Evolutionary conservation across 2,329 filamentous ascomycete species (phyloP).

Genomic region (Verticillium klebahnii): DNA sequence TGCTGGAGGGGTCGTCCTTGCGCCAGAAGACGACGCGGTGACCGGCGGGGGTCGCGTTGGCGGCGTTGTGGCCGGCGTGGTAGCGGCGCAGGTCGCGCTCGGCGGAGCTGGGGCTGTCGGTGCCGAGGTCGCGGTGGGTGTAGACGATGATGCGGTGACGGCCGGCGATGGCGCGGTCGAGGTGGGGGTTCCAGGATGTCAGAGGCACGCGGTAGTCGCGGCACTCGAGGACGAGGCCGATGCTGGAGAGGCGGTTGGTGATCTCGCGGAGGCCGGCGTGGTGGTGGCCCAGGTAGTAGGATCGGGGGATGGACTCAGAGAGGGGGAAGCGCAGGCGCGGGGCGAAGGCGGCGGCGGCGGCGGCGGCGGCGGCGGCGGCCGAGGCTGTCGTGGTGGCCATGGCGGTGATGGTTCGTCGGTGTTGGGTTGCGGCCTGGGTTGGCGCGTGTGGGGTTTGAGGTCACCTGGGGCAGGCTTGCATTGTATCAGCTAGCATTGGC

Average conservation of each 20-base stretch:
- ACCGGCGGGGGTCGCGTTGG: slow-evolving; percentile 7
- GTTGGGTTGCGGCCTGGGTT: neutral
- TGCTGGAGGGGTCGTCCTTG: slow-evolving; percentile 26
- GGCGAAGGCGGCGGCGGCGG: slow-evolving; percentile 48
- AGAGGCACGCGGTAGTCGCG: slow-evolving; percentile 89
- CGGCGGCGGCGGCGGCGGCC: slow-evolving; percentile 15
- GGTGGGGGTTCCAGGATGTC: slow-evolving; percentile 83
- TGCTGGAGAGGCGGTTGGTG: slow-evolving; percentile 71
- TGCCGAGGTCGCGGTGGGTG: slow-evolving; percentile 78
- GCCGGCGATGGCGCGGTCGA: slow-evolving; percentile 72
- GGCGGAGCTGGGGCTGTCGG: slow-evolving; percentile 21
- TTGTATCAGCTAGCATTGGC: neutral
- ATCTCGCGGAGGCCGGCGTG: slow-evolving; percentile 75
- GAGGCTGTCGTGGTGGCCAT: slow-evolving; percentile 5
- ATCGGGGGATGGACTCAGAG: slow-evolving; percentile 71
- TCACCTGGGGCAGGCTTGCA: neutral
- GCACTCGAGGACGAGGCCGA: slow-evolving; percentile 89
- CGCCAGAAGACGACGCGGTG: slow-evolving; percentile 39
- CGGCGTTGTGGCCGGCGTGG: slow-evolving; percentile 4
- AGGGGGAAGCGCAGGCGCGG: slow-evolving; percentile 66
- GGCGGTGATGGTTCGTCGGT: neutral
- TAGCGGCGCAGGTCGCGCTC: slow-evolving; percentile 24
- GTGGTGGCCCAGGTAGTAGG: slow-evolving; percentile 95
- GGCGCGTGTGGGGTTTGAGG: neutral
- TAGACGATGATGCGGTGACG: slow-evolving; percentile 79